phyloP scores from a whole-genome alignment of 148 eudicot genomes.

The Polygonum maritimum region DNA sequence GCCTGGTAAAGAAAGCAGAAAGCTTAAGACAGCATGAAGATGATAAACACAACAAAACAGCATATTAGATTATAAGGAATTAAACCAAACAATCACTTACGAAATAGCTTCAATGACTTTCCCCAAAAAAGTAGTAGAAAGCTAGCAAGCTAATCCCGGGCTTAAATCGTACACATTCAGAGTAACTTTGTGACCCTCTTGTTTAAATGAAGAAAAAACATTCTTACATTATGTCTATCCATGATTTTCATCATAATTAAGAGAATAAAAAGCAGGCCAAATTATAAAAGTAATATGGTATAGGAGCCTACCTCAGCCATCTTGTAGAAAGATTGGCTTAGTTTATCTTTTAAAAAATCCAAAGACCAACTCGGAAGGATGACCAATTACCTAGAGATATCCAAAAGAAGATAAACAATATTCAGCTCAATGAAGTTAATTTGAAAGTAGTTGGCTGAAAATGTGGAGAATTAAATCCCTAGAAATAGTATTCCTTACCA shows the following conservation, averaged over 20 bases:
- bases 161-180: slow-evolving; percentile 85
- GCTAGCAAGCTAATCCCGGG: slow-evolving; percentile 90
- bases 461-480: not conserved
- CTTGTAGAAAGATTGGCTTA: not conserved
- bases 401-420: not conserved
- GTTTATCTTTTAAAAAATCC: not conserved
- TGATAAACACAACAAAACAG: not conserved
- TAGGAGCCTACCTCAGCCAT: slow-evolving; percentile 7
- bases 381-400: not conserved
- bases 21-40: not conserved
- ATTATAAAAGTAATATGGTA: not conserved
- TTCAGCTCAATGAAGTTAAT: too few species aligned
- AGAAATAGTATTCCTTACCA: too few species aligned
- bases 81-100: slow-evolving; percentile 27
- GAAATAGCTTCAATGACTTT: slow-evolving; percentile 86
- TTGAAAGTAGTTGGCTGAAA: not conserved
- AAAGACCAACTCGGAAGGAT: not conserved
- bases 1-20: slow-evolving; percentile 33
- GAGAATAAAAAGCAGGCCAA: not conserved
- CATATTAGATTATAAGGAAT: not conserved
- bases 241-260: not conserved
- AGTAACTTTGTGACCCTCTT: slow-evolving; percentile 82
- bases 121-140: slow-evolving; percentile 78
- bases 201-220: slow-evolving; percentile 1
- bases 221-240: not conserved